Evolutionary conservation across 805 yeast genomes (phyloP).

Genomic region (Pachysolen tannophilus): DNA sequence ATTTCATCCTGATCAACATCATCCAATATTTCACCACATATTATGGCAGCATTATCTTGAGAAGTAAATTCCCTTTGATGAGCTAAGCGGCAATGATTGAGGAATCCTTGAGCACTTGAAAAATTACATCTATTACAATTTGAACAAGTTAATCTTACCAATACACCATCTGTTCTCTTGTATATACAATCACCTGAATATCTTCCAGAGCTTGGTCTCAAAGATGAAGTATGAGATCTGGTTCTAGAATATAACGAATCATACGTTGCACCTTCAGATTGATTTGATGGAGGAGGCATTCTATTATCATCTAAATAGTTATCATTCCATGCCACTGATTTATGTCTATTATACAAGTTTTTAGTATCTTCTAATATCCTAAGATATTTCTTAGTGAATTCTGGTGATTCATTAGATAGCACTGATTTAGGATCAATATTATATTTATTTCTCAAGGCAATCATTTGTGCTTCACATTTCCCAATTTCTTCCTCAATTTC

Average conservation of each 20-base stretch:
- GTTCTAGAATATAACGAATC: slow-evolving; percentile 31
- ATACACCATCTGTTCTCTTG: slow-evolving; percentile 60
- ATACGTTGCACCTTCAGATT: slow-evolving; percentile 2
- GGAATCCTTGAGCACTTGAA: slow-evolving; percentile 73
- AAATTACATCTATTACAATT: slow-evolving; percentile 63
- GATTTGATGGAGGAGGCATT: slow-evolving; percentile 1
- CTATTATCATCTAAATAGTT: slow-evolving; percentile 3
- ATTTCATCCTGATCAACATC: slow-evolving; percentile 50
- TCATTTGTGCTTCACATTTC: slow-evolving; percentile 51
- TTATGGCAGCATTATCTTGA: slow-evolving; percentile 67
- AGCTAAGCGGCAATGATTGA: slow-evolving; percentile 69
- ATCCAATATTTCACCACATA: slow-evolving; percentile 51
- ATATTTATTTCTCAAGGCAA: slow-evolving; percentile 38
- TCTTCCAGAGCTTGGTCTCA: slow-evolving; percentile 41
- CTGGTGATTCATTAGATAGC: slow-evolving; percentile 35
- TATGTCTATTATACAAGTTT: slow-evolving; percentile 12
- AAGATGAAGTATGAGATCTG: slow-evolving; percentile 38
- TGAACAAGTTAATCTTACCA: slow-evolving; percentile 62
- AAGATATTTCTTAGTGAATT: slow-evolving; percentile 34
- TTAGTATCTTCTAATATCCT: slow-evolving; percentile 15
- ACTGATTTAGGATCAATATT: slow-evolving; percentile 31
- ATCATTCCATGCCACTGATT: slow-evolving; percentile 7
- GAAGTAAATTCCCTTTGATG: slow-evolving; percentile 64
- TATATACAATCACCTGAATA: slow-evolving; percentile 44
- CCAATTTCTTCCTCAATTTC: slow-evolving; percentile 45